A percentile compares a stretch with the other conserved stretches of the same genome.
phyloP scores from a whole-genome alignment of 768 basidiomycete genomes.

The Suillus discolor region DNA sequence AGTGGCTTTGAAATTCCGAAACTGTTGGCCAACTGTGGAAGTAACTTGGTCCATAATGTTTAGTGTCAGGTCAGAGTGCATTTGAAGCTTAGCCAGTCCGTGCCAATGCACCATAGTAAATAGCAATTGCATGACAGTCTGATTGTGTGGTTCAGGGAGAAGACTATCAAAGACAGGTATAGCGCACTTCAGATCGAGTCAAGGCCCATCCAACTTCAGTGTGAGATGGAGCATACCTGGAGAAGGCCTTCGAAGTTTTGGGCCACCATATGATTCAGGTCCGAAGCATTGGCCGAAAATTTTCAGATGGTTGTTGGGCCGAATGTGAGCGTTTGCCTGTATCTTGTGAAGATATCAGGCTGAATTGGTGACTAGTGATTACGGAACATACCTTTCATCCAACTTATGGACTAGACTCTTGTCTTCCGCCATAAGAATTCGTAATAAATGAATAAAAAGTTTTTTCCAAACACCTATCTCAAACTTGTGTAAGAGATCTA shows the following conservation, averaged over 20 bases:
- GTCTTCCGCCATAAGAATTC: conserved; percentile 8
- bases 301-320: background rate
- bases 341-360: background rate
- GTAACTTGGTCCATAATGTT: conserved; percentile 23
- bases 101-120: conserved; percentile 38
- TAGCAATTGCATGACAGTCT: conserved; percentile 22
- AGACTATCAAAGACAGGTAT: conserved; percentile 42
- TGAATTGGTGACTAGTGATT: background rate
- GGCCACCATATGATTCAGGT: conserved; percentile 25
- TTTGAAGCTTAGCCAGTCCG: conserved; percentile 35
- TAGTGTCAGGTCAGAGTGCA: conserved; percentile 30
- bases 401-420: background rate
- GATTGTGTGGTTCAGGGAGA: conserved; percentile 27
- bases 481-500: conserved; percentile 32
- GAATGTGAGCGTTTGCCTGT: background rate
- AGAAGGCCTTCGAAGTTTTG: conserved; percentile 41
- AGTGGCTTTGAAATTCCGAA: conserved; percentile 25
- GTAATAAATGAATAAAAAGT: conserved; percentile 28
- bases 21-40: conserved; percentile 20
- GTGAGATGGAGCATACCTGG: conserved; percentile 16
- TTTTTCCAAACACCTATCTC: conserved; percentile 33
- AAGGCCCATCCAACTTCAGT: background rate
- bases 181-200: conserved; percentile 25
- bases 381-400: background rate
- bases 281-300: background rate